phyloP scores from a whole-genome alignment of 345 rosid species.

The Carallia brachiata region DNA sequence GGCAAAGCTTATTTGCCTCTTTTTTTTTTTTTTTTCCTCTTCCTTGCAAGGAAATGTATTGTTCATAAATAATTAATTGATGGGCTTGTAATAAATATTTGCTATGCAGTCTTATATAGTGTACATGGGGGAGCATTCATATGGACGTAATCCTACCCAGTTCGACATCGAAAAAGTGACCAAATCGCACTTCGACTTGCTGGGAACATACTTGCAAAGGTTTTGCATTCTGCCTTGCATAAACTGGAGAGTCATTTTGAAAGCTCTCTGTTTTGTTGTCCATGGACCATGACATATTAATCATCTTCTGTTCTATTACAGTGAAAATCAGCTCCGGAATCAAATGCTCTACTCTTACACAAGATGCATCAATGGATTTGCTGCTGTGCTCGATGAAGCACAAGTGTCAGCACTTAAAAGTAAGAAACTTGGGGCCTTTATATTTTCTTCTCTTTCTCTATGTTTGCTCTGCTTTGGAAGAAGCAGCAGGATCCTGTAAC shows the following conservation, averaged over 20 bases:
- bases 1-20: background rate
- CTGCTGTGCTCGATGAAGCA: constrained; percentile 13
- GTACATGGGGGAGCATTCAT: constrained; percentile 12
- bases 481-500: too few relatives aligned
- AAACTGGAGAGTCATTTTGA: background rate
- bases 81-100: background rate
- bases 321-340: background rate
- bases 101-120: constrained; percentile 18
- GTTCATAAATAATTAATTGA: background rate
- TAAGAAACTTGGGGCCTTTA: background rate
- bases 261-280: background rate
- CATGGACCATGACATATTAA: background rate
- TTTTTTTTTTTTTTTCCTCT: background rate
- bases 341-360: constrained; percentile 11
- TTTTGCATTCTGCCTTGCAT: background rate
- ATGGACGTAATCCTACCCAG: background rate
- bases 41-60: background rate
- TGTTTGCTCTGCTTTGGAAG: background rate
- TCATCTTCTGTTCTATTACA: background rate
- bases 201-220: constrained; percentile 13
- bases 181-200: constrained; percentile 11
- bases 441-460: background rate
- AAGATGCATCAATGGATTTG: constrained; percentile 14
- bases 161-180: background rate
- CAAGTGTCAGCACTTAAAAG: constrained; percentile 9